Conservation (phyloP, 768 basidiomycete species). For the Podaxis sp. region DNA sequence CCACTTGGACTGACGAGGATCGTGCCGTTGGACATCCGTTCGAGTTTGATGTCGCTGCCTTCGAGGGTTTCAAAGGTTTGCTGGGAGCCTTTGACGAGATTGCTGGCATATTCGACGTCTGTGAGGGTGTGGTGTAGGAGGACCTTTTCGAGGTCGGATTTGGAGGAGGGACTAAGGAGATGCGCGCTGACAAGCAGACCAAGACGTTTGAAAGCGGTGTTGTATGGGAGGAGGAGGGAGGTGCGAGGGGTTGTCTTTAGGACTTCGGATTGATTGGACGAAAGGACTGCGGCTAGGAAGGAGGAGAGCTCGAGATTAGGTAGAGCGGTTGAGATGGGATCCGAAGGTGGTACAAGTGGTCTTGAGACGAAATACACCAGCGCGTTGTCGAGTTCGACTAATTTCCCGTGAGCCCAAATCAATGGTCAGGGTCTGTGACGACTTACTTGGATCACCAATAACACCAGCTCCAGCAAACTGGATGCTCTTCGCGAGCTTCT, state of each 20-base stretch:
- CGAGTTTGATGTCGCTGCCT: constrained; percentile 78
- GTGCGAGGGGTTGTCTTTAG: constrained; percentile 66
- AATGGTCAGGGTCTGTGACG: background rate
- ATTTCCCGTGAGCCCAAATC: background rate
- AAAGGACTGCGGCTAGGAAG: constrained; percentile 89
- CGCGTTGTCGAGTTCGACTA: constrained; percentile 75
- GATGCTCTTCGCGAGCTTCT: constrained; percentile 51
- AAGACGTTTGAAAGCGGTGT: constrained; percentile 84
- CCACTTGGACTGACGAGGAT: constrained; percentile 65
- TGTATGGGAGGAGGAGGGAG: constrained; percentile 85
- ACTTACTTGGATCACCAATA: constrained; percentile 74
- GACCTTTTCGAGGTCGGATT: constrained; percentile 78
- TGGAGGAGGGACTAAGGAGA: constrained; percentile 76
- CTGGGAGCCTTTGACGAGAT: constrained; percentile 61
- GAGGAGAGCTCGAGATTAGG: constrained; percentile 84
- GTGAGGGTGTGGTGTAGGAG: constrained; percentile 86
- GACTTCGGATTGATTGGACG: constrained; percentile 75
- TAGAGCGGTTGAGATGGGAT: constrained; percentile 78
- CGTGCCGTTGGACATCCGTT: constrained; percentile 52
- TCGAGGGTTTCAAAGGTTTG: constrained; percentile 81
- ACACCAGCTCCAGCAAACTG: constrained; percentile 83
- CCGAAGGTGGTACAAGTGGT: constrained; percentile 79
- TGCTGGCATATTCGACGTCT: constrained; percentile 69
- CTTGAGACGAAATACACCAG: constrained; percentile 89
- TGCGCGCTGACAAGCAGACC: constrained; percentile 85